Evolutionary conservation across 108 stramenopile species (phyloP).

Genomic region (Aurantiochytrium sp.): DNA sequence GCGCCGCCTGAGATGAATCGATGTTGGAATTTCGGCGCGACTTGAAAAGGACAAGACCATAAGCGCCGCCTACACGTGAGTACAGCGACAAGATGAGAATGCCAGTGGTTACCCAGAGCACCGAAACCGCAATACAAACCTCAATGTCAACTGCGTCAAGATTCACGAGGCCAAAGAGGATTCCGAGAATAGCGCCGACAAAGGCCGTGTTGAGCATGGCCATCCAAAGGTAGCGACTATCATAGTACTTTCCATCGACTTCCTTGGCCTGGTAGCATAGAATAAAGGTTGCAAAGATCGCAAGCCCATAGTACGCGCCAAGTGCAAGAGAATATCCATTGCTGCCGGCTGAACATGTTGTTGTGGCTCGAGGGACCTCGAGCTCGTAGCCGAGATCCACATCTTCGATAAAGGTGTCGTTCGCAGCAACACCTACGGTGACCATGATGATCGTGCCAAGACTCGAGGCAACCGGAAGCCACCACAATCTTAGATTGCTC

Average conservation of each 20-base stretch:
- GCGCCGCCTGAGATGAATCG: neutral
- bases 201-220: neutral
- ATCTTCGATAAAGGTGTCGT: neutral
- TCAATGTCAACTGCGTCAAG: neutral
- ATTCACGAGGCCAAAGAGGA: neutral
- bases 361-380: neutral
- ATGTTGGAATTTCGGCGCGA: neutral
- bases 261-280: neutral
- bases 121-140: neutral
- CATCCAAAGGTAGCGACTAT: neutral
- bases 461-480: neutral
- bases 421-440: neutral
- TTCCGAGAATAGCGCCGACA: neutral
- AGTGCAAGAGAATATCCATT: neutral
- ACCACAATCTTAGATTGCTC: neutral
- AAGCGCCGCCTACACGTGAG: neutral
- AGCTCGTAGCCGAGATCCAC: neutral
- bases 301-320: neutral
- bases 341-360: neutral
- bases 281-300: neutral
- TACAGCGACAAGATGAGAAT: neutral
- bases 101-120: neutral
- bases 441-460: neutral
- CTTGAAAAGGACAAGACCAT: neutral
- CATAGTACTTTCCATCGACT: neutral